Base-by-base conservation (phyloP, 331 rosid genomes). In the Prunus yedoensis region DNA sequence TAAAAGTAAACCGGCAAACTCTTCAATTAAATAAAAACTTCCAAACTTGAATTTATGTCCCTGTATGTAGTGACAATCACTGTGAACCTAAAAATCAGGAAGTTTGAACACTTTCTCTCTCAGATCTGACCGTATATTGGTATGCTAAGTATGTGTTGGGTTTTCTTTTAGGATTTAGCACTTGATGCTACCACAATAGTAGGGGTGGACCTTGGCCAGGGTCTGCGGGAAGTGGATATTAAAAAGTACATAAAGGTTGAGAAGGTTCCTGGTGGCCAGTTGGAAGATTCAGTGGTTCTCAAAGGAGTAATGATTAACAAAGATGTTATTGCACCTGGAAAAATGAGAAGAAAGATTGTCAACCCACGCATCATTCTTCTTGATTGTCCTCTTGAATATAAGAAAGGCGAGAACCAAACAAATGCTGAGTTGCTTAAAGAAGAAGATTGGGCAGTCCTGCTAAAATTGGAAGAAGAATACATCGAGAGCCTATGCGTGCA, bases 371-470 rank as follows among this genome's bases (percentile, higher is more conserved):
- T 94, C 73, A 83, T 94, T 80, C 98, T 94, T 77, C 97, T 94
- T 21, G 98, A 94, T 79, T 80, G 83, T 56, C 98, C 98, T 73
- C 96, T 94, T 8, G 98, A 94, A 79, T 94, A 94, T 82, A 94
- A 94, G 66, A 94, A 94, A 80, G 98, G 98, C 30, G 97, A 94
- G 82, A 94, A 94, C 85, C 98, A 94, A 83, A 94, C 98, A 51
- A 94, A 94, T 81, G 97, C 98, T 28, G 98, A 94, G 82, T 72
- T 94, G 64, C 89, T 94, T 20, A 94, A 78, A 71, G 98, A 94
- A 82, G 97, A 94, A 83, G 98, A 94, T 80, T 94, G 98, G 98
- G 93, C 83, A 62, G 86, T 91, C 59, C 84, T 94, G 50, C 82
- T 94, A 81, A 88, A 88, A 78, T 84, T 94, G 89, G 98, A 94